Evolutionary conservation across 208 protist genomes (phyloP), one percentile per base, ranked within the genome.

Genomic region (Herpetomonas muscarum): DNA sequence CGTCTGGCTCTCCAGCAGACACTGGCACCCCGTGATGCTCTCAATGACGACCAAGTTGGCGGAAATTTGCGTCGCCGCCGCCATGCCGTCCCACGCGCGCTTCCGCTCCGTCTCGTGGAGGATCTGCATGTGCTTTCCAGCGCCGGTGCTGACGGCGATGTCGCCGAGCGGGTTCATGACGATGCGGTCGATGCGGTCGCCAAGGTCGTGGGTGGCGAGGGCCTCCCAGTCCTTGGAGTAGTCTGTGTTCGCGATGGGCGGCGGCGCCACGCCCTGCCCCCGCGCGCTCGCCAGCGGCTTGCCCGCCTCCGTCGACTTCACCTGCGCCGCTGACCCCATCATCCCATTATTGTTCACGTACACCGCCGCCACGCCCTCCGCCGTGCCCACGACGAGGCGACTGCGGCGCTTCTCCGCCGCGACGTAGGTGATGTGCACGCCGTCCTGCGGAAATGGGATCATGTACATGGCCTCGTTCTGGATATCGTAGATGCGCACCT

Each of bases 61-160:
- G 17, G 87, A 89, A 34, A 95, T 88, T 60, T 96, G 92, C 55
- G 90, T 89, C 25, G 82, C 87, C 12, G 85, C 85, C 1, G 87
- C 81, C 36, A 83, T 70, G 54, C 85, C 81, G 56, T 90, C 82
- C 85, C 88, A 96, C 28, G 74, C 69, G 28, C 88, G 82, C 44
- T 88, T 81, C 15, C 90, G 86, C 30, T 84, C 70, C 42, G 86
- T 92, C 63, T 95, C 92, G 46, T 92, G 87, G 25, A 97, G 74
- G 31, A 96, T 74, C 56, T 87, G 69, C 48, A 95, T 41, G n/a
- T 56, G 49, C 47, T 81, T 70, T 17, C 74, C 76, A 3, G 68
- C 81, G 32, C 60, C 59, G 29, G 70, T 72, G 50, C 76, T 74
- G 29, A 83, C 57, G 34, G 76, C 75, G 42, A 93, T 73, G 57